Percentiles rank a stretch among this genome's conserved stretches.
Conservation (phyloP, 805 yeast genomes). For the Torulaspora franciscae region DNA sequence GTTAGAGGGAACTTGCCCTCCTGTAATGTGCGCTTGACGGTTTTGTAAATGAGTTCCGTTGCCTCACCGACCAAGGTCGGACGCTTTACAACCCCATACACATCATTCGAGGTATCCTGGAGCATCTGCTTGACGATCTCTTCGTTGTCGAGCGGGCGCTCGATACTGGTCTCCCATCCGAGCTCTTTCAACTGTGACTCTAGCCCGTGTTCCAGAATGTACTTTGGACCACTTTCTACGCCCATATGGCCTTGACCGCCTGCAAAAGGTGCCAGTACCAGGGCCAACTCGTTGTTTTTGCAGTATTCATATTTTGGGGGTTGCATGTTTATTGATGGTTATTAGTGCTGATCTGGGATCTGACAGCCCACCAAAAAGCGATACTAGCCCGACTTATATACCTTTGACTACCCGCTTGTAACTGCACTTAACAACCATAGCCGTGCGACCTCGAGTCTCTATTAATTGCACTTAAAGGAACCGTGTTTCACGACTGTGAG, state of each 20-base stretch:
- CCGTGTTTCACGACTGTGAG: neutral
- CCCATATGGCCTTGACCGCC: constrained; percentile 96
- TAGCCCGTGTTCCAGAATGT: constrained; percentile 68
- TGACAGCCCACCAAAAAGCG: neutral
- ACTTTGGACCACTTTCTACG: constrained; percentile 90
- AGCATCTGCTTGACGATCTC: constrained; percentile 41
- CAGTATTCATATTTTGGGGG: constrained; percentile 47
- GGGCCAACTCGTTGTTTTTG: constrained; percentile 45
- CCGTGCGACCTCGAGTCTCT: constrained; percentile 7
- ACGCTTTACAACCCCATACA: constrained; percentile 56
- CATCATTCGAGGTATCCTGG: constrained; percentile 46
- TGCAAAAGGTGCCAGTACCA: constrained; percentile 85
- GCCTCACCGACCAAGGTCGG: constrained; percentile 75
- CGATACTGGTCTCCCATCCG: constrained; percentile 63
- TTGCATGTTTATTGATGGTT: neutral
- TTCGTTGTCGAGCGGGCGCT: constrained; percentile 49
- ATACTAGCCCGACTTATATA: constrained; percentile 1
- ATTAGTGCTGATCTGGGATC: neutral
- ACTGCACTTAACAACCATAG: constrained; percentile 2
- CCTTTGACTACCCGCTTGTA: constrained; percentile 2
- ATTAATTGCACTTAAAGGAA: constrained; percentile 15
- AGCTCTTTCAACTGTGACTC: constrained; percentile 54
- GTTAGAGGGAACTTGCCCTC: constrained; percentile 65
- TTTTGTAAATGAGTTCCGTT: constrained; percentile 54
- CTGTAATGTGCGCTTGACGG: constrained; percentile 50